phyloP scores from a whole-genome alignment of 75 land plant genomes.

The Chamaecyparis obtusa region DNA sequence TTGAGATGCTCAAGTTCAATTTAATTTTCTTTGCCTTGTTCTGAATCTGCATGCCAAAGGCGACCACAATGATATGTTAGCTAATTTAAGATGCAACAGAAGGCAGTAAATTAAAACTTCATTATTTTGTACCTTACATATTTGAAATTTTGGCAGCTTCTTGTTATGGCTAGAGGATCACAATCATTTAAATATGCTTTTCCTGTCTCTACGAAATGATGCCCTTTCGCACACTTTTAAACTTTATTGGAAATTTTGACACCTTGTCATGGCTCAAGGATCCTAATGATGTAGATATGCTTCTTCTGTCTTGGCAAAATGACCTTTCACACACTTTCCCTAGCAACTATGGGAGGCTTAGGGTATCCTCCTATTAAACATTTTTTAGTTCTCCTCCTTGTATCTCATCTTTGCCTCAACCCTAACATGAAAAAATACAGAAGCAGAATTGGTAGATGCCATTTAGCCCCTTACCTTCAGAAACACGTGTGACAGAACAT shows the following conservation, averaged over 20 bases:
- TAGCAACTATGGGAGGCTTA: slow-evolving; percentile 47
- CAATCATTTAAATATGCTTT: slow-evolving; percentile 38
- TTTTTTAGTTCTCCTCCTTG: slow-evolving; percentile 44
- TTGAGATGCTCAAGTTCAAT: neutral
- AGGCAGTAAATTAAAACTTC: neutral
- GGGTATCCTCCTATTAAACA: slow-evolving; percentile 46
- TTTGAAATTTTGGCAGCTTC: slow-evolving; percentile 25
- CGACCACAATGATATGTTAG: neutral
- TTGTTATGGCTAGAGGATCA: slow-evolving; percentile 34
- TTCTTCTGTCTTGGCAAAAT: slow-evolving; percentile 48
- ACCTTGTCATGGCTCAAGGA: slow-evolving; percentile 29
- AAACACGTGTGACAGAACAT: slow-evolving; percentile 16
- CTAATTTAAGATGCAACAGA: neutral
- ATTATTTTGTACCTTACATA: too few species aligned
- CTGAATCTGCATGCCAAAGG: neutral
- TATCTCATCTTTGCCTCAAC: slow-evolving; percentile 36
- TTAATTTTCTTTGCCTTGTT: neutral
- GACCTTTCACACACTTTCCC: slow-evolving; percentile 51
- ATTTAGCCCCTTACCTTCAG: slow-evolving; percentile 11
- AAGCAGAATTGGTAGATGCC: slow-evolving; percentile 21
- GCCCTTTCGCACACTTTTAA: slow-evolving; percentile 39
- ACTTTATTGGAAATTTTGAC: slow-evolving; percentile 5
- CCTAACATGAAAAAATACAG: slow-evolving; percentile 22
- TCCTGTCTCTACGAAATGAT: slow-evolving; percentile 50
- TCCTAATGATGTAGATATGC: slow-evolving; percentile 42